phyloP scores from a whole-genome alignment of 768 basidiomycete genomes.

The Boletus huronensis region DNA sequence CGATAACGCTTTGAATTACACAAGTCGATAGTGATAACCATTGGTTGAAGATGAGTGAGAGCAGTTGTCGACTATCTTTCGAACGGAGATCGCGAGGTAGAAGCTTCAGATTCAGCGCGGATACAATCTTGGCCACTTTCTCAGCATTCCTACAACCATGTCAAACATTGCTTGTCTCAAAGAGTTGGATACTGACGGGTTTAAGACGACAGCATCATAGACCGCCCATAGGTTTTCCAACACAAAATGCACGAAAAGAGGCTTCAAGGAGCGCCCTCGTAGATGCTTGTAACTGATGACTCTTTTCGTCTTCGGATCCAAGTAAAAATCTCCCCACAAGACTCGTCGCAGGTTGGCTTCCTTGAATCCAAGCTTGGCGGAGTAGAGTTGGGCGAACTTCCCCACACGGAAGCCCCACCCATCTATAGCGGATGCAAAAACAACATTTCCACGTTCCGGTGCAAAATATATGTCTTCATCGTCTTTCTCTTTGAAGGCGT shows the following conservation, averaged over 20 bases:
- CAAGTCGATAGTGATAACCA: slow-evolving; percentile 95
- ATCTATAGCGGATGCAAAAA: slow-evolving; percentile 94
- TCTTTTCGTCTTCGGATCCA: slow-evolving; percentile 93
- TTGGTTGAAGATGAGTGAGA: slow-evolving; percentile 86
- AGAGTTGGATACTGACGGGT: slow-evolving; percentile 64
- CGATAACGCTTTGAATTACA: slow-evolving; percentile 88
- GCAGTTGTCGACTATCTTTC: slow-evolving; percentile 82
- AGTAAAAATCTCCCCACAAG: slow-evolving; percentile 96
- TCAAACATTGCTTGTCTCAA: slow-evolving; percentile 7
- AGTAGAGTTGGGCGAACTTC: slow-evolving; percentile 92
- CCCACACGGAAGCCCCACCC: slow-evolving; percentile 97
- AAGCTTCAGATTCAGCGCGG: slow-evolving; percentile 77
- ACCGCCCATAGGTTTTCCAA: slow-evolving; percentile 97
- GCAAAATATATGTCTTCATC: slow-evolving; percentile 98
- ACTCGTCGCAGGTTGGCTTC: slow-evolving; percentile 82
- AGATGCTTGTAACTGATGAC: slow-evolving; percentile 91
- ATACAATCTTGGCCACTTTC: slow-evolving; percentile 84
- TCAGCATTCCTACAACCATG: slow-evolving; percentile 68
- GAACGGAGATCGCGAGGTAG: slow-evolving; percentile 85
- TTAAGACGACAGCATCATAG: slow-evolving; percentile 84
- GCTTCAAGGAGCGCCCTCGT: slow-evolving; percentile 82
- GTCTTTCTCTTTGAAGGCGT: slow-evolving; percentile 89
- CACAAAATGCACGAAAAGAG: slow-evolving; percentile 95
- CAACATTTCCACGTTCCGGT: slow-evolving; percentile 91
- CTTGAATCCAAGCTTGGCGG: slow-evolving; percentile 84